Evolutionary conservation across 2,329 filamentous ascomycete genomes (phyloP).

Genomic region (Fusarium sp.): DNA sequence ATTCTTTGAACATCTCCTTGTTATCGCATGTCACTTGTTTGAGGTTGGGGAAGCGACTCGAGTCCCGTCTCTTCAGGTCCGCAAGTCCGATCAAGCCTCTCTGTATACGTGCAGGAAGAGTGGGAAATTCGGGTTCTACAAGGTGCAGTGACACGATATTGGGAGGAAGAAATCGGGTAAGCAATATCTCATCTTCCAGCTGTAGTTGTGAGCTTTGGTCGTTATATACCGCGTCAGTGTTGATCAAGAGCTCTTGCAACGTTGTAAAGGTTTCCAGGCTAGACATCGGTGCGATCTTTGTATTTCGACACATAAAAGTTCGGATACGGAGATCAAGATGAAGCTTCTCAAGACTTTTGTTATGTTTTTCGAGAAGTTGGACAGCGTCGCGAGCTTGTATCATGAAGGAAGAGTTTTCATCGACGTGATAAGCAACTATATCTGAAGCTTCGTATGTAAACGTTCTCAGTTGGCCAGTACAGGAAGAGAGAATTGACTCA

Average conservation of each 20-base stretch:
- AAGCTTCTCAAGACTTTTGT: slow-evolving; percentile 14
- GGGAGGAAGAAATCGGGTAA: not conserved
- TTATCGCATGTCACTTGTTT: not conserved
- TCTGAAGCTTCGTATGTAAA: slow-evolving; percentile 26
- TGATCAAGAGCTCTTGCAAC: slow-evolving; percentile 23
- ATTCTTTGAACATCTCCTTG: not conserved
- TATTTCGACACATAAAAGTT: not conserved
- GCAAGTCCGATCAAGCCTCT: not conserved
- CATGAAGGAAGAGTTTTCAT: not conserved
- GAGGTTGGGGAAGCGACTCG: not conserved
- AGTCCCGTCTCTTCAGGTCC: not conserved
- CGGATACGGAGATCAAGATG: slow-evolving; percentile 22
- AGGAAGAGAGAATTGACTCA: not conserved
- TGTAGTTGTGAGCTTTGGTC: not conserved
- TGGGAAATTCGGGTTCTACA: not conserved
- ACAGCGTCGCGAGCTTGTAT: slow-evolving; percentile 15
- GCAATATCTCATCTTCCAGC: not conserved
- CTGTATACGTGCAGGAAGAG: not conserved
- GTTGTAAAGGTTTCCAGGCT: slow-evolving; percentile 13
- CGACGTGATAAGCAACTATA: not conserved
- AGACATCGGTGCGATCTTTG: not conserved
- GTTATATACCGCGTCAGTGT: not conserved
- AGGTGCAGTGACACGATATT: not conserved
- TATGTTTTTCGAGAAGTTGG: slow-evolving; percentile 7
- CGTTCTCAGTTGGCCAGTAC: slow-evolving; percentile 1